phyloP scores from a whole-genome alignment of 345 rosid species.

The Citrus reticulata region DNA sequence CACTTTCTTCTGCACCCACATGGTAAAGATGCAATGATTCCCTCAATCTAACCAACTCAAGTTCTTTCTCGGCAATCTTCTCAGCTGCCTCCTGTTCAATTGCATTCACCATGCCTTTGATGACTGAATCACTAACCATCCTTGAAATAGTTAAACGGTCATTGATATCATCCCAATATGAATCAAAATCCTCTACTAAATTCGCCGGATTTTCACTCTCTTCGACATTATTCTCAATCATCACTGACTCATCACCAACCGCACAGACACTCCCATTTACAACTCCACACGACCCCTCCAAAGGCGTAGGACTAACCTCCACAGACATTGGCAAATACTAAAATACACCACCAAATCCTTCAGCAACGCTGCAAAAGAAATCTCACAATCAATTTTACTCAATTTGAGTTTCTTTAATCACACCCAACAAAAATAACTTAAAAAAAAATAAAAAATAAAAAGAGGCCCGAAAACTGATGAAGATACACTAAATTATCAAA shows the following conservation, averaged over 20 bases:
- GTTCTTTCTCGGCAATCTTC: slow-evolving; percentile 58
- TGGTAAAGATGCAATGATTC: slow-evolving; percentile 34
- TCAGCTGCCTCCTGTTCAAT: slow-evolving; percentile 66
- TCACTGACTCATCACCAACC: slow-evolving; percentile 9
- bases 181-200: slow-evolving; percentile 54
- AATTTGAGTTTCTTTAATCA: background rate
- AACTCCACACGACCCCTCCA: slow-evolving; percentile 18
- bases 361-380: background rate
- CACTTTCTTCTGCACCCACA: slow-evolving; percentile 27
- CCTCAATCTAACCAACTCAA: slow-evolving; percentile 51
- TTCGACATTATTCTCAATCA: slow-evolving; percentile 15
- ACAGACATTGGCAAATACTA: slow-evolving; percentile 13
- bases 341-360: slow-evolving; percentile 10
- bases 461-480: background rate
- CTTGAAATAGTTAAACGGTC: slow-evolving; percentile 62
- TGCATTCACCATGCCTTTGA: slow-evolving; percentile 67
- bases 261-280: slow-evolving; percentile 23
- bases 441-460: background rate
- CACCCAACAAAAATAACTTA: background rate
- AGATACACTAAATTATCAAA: background rate
- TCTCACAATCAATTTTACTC: background rate
- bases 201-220: slow-evolving; percentile 48
- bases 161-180: slow-evolving; percentile 53
- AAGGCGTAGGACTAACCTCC: slow-evolving; percentile 21
- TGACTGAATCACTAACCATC: slow-evolving; percentile 71